Percentiles rank a stretch among this genome's conserved stretches.
phyloP scores from a whole-genome alignment of 805 yeast species.

The Candida endomychidarum region DNA sequence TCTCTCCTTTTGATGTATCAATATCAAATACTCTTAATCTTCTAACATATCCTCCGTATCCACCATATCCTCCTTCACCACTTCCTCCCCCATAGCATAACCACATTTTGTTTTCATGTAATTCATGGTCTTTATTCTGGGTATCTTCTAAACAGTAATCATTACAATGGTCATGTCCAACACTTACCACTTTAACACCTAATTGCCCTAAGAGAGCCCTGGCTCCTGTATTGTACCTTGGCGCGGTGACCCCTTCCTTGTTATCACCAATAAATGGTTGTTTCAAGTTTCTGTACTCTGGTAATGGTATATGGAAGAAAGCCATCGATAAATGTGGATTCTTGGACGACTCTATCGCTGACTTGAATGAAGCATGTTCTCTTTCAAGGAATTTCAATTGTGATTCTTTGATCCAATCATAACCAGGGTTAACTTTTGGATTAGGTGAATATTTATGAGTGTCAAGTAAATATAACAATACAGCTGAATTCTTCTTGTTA shows the following conservation, averaged over 20 bases:
- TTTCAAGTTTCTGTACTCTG: slow-evolving; percentile 64
- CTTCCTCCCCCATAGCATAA: slow-evolving; percentile 89
- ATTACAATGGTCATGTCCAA: slow-evolving; percentile 96
- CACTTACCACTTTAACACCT: slow-evolving; percentile 73
- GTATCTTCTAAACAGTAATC: slow-evolving; percentile 77
- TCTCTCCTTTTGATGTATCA: slow-evolving; percentile 47
- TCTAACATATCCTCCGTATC: slow-evolving; percentile 85
- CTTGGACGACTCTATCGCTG: slow-evolving; percentile 27
- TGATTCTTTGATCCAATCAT: slow-evolving; percentile 77
- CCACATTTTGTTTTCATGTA: slow-evolving; percentile 51
- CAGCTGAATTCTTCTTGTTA: slow-evolving; percentile 34
- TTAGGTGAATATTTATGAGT: slow-evolving; percentile 72
- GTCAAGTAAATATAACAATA: slow-evolving; percentile 72
- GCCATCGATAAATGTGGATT: slow-evolving; percentile 70
- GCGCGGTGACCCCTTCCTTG: slow-evolving; percentile 79
- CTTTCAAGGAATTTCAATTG: slow-evolving; percentile 61
- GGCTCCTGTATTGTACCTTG: slow-evolving; percentile 67
- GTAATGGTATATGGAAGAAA: slow-evolving; percentile 91
- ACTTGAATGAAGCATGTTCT: slow-evolving; percentile 23
- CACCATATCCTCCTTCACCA: slow-evolving; percentile 94
- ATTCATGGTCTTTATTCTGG: slow-evolving; percentile 7
- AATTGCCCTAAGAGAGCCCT: slow-evolving; percentile 55
- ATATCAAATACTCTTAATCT: slow-evolving; percentile 72
- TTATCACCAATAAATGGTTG: slow-evolving; percentile 57
- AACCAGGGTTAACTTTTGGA: slow-evolving; percentile 71